A percentile compares a stretch with the other conserved stretches of the same genome.
Conservation (phyloP, 768 basidiomycete genomes). For the Rhodotorula babjevae region DNA sequence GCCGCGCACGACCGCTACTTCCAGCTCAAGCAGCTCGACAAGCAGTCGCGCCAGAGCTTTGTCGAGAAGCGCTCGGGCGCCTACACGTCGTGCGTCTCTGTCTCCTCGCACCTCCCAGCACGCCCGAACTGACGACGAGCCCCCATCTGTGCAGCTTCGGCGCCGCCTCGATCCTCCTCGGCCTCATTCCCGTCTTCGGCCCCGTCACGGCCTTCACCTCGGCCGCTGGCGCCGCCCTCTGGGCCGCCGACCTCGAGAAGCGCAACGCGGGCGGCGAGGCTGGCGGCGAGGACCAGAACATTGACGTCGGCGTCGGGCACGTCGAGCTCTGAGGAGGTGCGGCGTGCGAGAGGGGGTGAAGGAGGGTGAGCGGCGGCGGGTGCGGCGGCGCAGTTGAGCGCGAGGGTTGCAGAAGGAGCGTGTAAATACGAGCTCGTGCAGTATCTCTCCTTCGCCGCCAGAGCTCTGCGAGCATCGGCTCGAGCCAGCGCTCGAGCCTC, state of each 20-base stretch:
- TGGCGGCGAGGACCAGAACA: neutral
- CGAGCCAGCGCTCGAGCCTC: too few relatives aligned
- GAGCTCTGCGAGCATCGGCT: too few relatives aligned
- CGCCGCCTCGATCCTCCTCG: conserved; percentile 57
- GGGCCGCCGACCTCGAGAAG: conserved; percentile 63
- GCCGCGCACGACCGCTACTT: conserved; percentile 63
- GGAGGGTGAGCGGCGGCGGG: too few relatives aligned
- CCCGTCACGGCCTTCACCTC: conserved; percentile 59
- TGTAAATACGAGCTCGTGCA: too few relatives aligned
- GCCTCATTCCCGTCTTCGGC: conserved; percentile 59
- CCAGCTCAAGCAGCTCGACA: conserved; percentile 58
- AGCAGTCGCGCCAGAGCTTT: conserved; percentile 47
- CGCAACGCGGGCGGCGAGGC: neutral
- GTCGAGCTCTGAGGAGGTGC: conserved; percentile 4
- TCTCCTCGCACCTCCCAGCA: conserved; percentile 28
- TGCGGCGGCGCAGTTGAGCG: too few relatives aligned
- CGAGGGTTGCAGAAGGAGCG: too few relatives aligned
- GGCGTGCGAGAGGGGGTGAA: too few relatives aligned
- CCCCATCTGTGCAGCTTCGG: conserved; percentile 53
- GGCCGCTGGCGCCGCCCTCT: conserved; percentile 66
- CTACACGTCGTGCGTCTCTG: conserved; percentile 59
- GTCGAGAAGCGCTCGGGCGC: conserved; percentile 56
- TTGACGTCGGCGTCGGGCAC: neutral
- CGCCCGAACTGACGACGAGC: neutral
- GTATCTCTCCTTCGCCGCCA: too few relatives aligned